A percentile compares a stretch with the other conserved stretches of the same genome.
phyloP scores from a whole-genome alignment of 768 basidiomycete genomes.

The Tricholomella constricta region DNA sequence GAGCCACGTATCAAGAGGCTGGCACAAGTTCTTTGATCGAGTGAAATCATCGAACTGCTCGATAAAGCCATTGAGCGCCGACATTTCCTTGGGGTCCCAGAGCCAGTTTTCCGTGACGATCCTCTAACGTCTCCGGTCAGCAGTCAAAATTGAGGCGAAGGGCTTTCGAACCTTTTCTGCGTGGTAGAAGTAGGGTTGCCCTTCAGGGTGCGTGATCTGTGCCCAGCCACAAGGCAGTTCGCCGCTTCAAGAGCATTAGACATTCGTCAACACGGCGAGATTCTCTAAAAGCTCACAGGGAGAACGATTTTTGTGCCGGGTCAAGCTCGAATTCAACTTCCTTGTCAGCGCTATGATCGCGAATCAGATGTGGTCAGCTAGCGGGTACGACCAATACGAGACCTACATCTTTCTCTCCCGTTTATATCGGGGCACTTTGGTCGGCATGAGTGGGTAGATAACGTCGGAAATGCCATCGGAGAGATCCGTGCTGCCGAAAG shows the following conservation, averaged over 20 bases:
- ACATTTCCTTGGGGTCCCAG: not conserved
- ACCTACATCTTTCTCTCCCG: constrained; percentile 10
- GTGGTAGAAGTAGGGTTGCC: constrained; percentile 16
- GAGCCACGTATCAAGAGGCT: constrained; percentile 6
- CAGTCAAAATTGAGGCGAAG: not conserved
- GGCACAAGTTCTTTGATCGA: not conserved
- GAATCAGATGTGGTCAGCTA: not conserved
- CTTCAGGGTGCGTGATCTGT: constrained; percentile 11
- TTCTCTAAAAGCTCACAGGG: not conserved
- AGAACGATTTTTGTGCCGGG: constrained; percentile 1
- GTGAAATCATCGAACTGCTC: constrained; percentile 1
- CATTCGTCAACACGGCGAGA: not conserved
- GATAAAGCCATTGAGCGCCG: not conserved
- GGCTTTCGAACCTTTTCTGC: not conserved
- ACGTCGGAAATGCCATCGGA: constrained; percentile 4
- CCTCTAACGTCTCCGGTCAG: not conserved
- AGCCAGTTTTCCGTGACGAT: constrained; percentile 13
- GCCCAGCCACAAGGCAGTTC: constrained; percentile 10
- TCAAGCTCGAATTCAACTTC: not conserved
- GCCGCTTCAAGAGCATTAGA: not conserved
- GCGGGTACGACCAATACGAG: not conserved
- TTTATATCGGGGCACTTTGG: constrained; percentile 9
- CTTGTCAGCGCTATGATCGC: not conserved
- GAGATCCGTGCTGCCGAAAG: not conserved
- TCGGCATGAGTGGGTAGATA: constrained; percentile 16